Percentiles rank a stretch among this genome's conserved stretches.
phyloP scores from a whole-genome alignment of 1,284 basidiomycete genomes.

The Microbotryomycetes sp. region DNA sequence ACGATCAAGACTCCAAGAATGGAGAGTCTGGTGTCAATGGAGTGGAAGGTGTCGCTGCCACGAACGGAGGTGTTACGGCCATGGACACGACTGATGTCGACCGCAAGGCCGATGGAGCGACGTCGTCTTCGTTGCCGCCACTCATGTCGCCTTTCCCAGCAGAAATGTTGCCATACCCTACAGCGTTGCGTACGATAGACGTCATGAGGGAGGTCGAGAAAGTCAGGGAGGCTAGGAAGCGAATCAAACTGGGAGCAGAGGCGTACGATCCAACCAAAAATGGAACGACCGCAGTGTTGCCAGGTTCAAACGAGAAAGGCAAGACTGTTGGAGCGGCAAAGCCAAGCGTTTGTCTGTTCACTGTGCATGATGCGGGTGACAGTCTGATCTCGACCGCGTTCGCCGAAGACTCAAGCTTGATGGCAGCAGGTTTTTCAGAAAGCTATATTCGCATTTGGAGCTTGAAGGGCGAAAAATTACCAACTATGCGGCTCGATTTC shows the following conservation, averaged over 20 bases:
- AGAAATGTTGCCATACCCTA: conserved; percentile 72
- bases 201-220: conserved; percentile 85
- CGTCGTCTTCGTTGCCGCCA: background rate
- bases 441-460: conserved; percentile 95
- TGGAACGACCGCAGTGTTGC: conserved; percentile 4
- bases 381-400: conserved; percentile 83
- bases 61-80: conserved; percentile 8
- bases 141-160: conserved; percentile 54
- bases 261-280: conserved; percentile 42
- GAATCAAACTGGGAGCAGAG: conserved; percentile 76
- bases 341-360: conserved; percentile 88
- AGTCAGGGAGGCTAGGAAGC: conserved; percentile 81
- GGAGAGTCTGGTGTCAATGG: conserved; percentile 19
- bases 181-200: conserved; percentile 77
- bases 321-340: conserved; percentile 25
- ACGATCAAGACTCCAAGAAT: conserved; percentile 40
- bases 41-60: conserved; percentile 6
- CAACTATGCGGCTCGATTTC: conserved; percentile 68
- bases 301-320: background rate
- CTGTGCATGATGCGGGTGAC: conserved; percentile 81
- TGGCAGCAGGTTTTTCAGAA: conserved; percentile 94
- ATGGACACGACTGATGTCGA: conserved; percentile 1
- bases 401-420: conserved; percentile 83
- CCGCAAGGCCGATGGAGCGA: background rate
- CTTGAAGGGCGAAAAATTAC: conserved; percentile 83